A percentile compares a stretch with the other conserved stretches of the same genome.
These are phyloP conservation scores for Linaria vulgaris DNA, from an alignment of 257 asterid species.

Conservation along the genomic window DNA sequence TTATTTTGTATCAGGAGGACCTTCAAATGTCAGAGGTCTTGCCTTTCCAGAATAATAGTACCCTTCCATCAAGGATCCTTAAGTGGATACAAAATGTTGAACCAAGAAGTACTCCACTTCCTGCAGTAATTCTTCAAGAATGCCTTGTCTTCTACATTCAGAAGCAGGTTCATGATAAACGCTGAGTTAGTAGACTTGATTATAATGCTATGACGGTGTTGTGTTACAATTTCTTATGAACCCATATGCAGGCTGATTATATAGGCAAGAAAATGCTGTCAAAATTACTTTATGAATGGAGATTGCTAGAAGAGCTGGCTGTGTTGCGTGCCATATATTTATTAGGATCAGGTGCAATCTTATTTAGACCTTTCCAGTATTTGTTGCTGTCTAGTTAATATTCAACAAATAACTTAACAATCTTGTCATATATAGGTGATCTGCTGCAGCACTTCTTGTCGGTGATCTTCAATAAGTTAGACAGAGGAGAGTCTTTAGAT, in stretches of 20 bases:
- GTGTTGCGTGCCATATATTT: slow-evolving; percentile 90
- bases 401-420: slow-evolving; percentile 16
- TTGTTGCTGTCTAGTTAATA: neutral
- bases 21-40: slow-evolving; percentile 69
- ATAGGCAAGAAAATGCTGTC: slow-evolving; percentile 85
- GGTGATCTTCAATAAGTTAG: slow-evolving; percentile 78
- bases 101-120: slow-evolving; percentile 67
- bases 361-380: slow-evolving; percentile 13
- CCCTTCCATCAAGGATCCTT: slow-evolving; percentile 75
- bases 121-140: slow-evolving; percentile 78
- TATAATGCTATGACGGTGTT: slow-evolving; percentile 16
- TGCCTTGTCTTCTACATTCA: slow-evolving; percentile 75
- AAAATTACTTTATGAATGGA: slow-evolving; percentile 80
- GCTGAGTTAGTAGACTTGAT: slow-evolving; percentile 12
- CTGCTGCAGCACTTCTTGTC: slow-evolving; percentile 87
- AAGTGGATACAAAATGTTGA: slow-evolving; percentile 67
- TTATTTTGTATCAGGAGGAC: slow-evolving; percentile 59
- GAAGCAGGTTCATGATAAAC: slow-evolving; percentile 63
- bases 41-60: slow-evolving; percentile 91
- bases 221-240: slow-evolving; percentile 19
- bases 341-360: slow-evolving; percentile 82
- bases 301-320: slow-evolving; percentile 85
- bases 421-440: slow-evolving; percentile 66
- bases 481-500: slow-evolving; percentile 85
- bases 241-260: slow-evolving; percentile 71